Evolutionary conservation across 2,329 filamentous ascomycete species (phyloP), one percentile per base, ranked within the genome.

Genomic region (Arthrobotrys iridis): DNA sequence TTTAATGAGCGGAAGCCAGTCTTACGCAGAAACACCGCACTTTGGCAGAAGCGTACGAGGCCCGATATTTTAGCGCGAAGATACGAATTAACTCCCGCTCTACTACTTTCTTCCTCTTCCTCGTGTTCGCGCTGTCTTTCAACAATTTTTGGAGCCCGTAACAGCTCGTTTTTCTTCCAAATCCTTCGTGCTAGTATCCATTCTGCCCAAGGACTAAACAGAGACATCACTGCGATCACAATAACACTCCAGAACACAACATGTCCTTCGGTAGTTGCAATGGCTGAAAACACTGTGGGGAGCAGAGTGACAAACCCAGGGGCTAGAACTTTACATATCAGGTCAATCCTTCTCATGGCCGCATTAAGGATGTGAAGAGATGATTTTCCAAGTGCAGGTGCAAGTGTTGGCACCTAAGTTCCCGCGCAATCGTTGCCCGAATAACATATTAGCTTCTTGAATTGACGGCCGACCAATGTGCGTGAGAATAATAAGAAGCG

Each of bases 271-370:
- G 71, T 75, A 33, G 30, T 30, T 4, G 35, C 11, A 1, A 64
- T 18, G 4, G 22, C 57, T 0, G 81, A 81, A 11, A 85, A 81
- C 26, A 83, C 82, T 5, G 83, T 83, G 24, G 83, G 82, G 10
- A 87, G 77, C 4, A 84, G 60, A 0, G 86, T 85, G 20, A 87
- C 85, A 5, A 85, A 79, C 4, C 88, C 82, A 0, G 87, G 87
- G 0, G 85, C 84, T 28, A 86, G 70, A 11, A 88, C 83, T 78
- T 88, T 88, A 82, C 86, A 88, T 45, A 85, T 82, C 2, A 88
- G 82, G 77, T 88, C 87, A 73, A 88, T 88, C 5, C 86, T 82
- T 64, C 86, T 82, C 86, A 88, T 88, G 7, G 83, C 83, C 0
- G 86, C 83, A 78, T 88, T 88, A 2, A 87, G 74, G 67, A 79